Evolutionary conservation across 176 grass and related monocot genomes (phyloP), one percentile per base, ranked within the genome.

Genomic region (Triticum monococcum): DNA sequence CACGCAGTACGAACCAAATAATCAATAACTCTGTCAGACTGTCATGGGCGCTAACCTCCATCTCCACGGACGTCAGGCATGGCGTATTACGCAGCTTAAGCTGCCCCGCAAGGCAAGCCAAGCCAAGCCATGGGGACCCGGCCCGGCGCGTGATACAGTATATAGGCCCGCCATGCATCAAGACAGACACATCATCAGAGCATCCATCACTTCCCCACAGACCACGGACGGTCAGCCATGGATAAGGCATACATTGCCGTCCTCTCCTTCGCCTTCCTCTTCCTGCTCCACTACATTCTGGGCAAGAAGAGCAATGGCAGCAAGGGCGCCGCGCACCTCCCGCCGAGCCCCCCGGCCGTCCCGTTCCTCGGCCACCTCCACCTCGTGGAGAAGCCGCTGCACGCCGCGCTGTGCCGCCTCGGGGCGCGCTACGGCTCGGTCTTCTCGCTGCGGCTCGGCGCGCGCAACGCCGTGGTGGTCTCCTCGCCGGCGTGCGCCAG

Each of bases 341-440:
- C 91, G 17, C 91, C 85, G 5, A 81, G 85, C 45, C 91, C 89
- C 2, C 79, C 74, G 3, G 75, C 87, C 40, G 4, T 87, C 40
- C 94, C 88, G 9, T 56, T 94, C 36, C 25, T 93, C 25, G 88
- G 91, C 28, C 94, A 97, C 69, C 86, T 92, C 54, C 91, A 94
- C 87, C 85, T 90, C 75, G 43, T 97, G 23, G 87, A 90, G 36
- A 68, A 28, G 7, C 87, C 91, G 54, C 36, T 87, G 25, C 91
- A 94, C 79, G 75, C 73, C 0, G n/a, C 54, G 20, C 90, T 94
- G 1, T 30, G 17, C 7, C 57, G 64, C n/a, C 81, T 93, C 64
- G 87, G 85, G 35, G 56, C 57, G 28, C 74, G 64, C 67, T 52
- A 90, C 5, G 91, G 94, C 14, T 89, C 89, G 14, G 52, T 93